A percentile compares a stretch with the other conserved stretches of the same genome.
phyloP scores from a whole-genome alignment of 164 flowering plant species.

The Brasenia schreberi region DNA sequence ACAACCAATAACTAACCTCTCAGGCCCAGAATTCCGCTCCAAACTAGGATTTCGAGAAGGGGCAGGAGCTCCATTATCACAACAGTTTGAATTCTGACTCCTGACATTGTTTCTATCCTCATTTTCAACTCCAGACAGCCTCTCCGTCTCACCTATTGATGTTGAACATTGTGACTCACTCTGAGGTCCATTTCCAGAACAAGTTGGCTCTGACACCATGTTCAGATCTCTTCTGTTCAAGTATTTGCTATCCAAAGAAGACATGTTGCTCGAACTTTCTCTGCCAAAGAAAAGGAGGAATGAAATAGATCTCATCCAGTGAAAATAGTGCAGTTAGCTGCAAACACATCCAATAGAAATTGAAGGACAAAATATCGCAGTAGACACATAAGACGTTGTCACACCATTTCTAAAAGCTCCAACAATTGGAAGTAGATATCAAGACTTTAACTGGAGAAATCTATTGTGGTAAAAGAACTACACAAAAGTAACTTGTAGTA shows the following conservation, averaged over 20 bases:
- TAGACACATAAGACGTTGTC: too few relatives aligned
- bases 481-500: too few relatives aligned
- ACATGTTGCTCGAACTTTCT: conserved; percentile 17
- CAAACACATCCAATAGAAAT: too few relatives aligned
- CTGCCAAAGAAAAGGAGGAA: conserved; percentile 13
- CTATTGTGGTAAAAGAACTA: too few relatives aligned
- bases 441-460: too few relatives aligned
- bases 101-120: conserved; percentile 21
- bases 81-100: conserved; percentile 34
- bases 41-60: conserved; percentile 42
- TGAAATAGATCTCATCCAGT: too few relatives aligned
- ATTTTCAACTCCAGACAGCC: conserved; percentile 11
- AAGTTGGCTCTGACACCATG: conserved; percentile 17
- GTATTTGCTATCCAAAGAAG: conserved; percentile 17
- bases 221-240: conserved; percentile 18
- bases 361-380: too few relatives aligned
- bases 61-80: conserved; percentile 71
- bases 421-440: too few relatives aligned
- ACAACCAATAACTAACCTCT: conserved; percentile 35
- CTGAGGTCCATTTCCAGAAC: conserved; percentile 23
- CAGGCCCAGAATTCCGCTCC: conserved; percentile 40
- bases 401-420: too few relatives aligned
- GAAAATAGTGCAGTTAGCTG: too few relatives aligned
- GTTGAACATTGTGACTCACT: conserved; percentile 24
- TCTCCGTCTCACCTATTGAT: conserved; percentile 27